A percentile compares a stretch with the other conserved stretches of the same genome.
These are phyloP conservation scores for Daedalea quercina DNA, from an alignment of 768 basidiomycete species.

Conservation along the genomic window DNA sequence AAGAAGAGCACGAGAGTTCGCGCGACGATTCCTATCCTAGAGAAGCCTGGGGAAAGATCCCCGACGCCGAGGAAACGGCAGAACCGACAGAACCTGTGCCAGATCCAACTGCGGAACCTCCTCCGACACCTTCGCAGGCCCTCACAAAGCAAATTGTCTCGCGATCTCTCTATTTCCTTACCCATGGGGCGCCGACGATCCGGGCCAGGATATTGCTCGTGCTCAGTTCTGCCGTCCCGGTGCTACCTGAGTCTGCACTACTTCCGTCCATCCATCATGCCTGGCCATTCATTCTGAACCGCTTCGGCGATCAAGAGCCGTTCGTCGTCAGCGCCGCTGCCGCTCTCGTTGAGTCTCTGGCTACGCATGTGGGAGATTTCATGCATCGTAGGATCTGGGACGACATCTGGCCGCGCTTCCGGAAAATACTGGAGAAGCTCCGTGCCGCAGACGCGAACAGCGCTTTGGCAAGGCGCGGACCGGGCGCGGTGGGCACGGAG, in stretches of 20 bases:
- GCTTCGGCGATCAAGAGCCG: conserved; percentile 64
- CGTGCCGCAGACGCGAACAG: conserved; percentile 57
- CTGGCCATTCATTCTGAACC: conserved; percentile 92
- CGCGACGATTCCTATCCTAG: conserved; percentile 49
- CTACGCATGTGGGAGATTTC: conserved; percentile 68
- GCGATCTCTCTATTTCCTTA: conserved; percentile 85
- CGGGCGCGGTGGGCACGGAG: conserved; percentile 48
- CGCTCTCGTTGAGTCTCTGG: conserved; percentile 64
- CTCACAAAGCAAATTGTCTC: conserved; percentile 82
- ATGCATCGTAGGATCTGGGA: conserved; percentile 86
- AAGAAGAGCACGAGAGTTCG: conserved; percentile 18
- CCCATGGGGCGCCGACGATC: conserved; percentile 82
- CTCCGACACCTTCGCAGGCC: conserved; percentile 63
- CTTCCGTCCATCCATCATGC: conserved; percentile 81
- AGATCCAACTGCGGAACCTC: conserved; percentile 37
- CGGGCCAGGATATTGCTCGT: conserved; percentile 78
- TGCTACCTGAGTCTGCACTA: conserved; percentile 65
- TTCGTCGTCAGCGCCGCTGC: conserved; percentile 80
- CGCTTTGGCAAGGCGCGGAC: conserved; percentile 56
- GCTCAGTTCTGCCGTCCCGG: conserved; percentile 65
- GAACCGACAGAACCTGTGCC: conserved; percentile 16
- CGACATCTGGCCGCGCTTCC: conserved; percentile 88
- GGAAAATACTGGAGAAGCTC: conserved; percentile 48
- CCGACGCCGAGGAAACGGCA: conserved; percentile 19
- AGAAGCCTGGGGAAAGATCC: conserved; percentile 45